Evolutionary conservation across 1,284 basidiomycete species (phyloP), one percentile per base, ranked within the genome.

Genomic region (Xerocomus cyaneibrunnescens): DNA sequence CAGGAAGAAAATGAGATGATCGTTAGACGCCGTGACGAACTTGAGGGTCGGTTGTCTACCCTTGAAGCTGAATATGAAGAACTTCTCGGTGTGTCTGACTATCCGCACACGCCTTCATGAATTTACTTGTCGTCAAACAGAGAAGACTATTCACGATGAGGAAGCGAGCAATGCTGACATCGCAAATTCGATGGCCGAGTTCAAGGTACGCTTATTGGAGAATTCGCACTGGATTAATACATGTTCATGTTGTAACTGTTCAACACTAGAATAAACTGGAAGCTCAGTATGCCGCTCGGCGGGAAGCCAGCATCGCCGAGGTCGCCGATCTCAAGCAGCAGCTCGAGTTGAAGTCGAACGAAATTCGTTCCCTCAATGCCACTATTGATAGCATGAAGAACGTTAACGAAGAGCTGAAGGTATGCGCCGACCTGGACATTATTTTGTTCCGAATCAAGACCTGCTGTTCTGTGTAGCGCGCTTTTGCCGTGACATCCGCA

Each of bases 321-420:
- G 87, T 92, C 40, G 72, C 79, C n/a, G 92, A 96, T 65, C 81
- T 98, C 55, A 93, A 88, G 69, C 91, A 94, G 63, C 94, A 98
- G 66, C 77, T 97, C 36, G 96, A 98, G 64, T 75, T 92, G 66
- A 90, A 89, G 67, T 78, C 78, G 45, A 89, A 87, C 60, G 98
- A 99, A 73, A 83, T 94, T 53, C 86, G 91, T 52, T 85, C 81
- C 54, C 77, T 98, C 54, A 89, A 92, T 60, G 84, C 87, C 44
- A 88, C 90, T 22, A 89, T 98, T 56, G 95, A 99, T 65, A 91
- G 89, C 66, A 81, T 98, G 64, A 95, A 96, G 76, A 89, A 92
- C 64, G 91, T 97, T 59, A 98, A 98, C 66, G 97, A 99, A 69
- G 97, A 99, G 71, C 83, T 99, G 49, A 98, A 99, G 84, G 93